Evolutionary conservation across 2,329 filamentous ascomycete species (phyloP), one percentile per base, ranked within the genome.

Genomic region (Aspergillus aculeatus): DNA sequence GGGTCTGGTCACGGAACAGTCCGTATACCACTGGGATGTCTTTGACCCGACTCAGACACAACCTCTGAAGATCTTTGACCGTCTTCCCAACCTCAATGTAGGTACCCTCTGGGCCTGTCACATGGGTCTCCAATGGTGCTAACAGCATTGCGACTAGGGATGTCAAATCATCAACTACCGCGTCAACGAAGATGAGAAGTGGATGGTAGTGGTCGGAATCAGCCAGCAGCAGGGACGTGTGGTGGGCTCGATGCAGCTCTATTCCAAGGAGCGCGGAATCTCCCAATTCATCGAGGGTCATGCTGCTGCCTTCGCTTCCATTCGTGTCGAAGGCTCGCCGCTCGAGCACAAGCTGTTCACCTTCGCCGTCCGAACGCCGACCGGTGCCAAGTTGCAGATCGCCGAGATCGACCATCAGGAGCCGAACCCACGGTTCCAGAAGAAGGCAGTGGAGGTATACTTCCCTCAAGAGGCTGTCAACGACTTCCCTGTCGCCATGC

Each of bases 121-220:
- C 16, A 38, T 10, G 5, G 14, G 24, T n/a, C 24, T 23, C 6
- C 2, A n/a, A n/a, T 16, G 21, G 29, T 4, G 2, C 38, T 9
- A 32, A 26, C n/a, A 26, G 56, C 64, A 35, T 52, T 61, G 26
- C 38, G 57, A 70, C 12, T 24, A 96, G 91, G 90, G 89, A 66
- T 96, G 92, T 79, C 95, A 99, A 86, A 99, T 99, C 78, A 99
- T 99, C 86, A 99, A 98, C 82, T 99, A 99, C 81, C 92, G 94
- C 68, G 91, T 96, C 69, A 97, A 94, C 77, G 87, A 89, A 66
- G 94, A 99, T 66, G 92, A 92, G 75, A 96, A 96, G 80, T 99
- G 95, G 95, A 96, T 96, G 88, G 93, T 96, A 31, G 89, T 97
- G 58, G 92, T 99, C 60, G 95, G 95, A 71, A 99, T 99, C 70